Conservation (phyloP, 768 basidiomycete species). For the Boletus rubropictus region DNA sequence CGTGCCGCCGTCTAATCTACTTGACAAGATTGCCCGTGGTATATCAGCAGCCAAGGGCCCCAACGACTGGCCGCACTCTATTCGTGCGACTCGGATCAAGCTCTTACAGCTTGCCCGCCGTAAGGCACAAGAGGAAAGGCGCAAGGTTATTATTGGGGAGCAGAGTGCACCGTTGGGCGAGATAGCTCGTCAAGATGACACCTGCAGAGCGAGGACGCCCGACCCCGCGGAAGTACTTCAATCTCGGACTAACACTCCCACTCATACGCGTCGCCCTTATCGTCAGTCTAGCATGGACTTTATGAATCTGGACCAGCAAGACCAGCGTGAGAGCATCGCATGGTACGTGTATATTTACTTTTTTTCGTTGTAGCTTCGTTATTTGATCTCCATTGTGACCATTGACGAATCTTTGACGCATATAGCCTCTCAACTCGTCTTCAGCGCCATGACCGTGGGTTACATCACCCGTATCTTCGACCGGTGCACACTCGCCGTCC, state of each 20-base stretch:
- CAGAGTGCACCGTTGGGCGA: constrained; percentile 30
- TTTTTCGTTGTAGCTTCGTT: constrained; percentile 1
- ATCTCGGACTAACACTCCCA: constrained; percentile 44
- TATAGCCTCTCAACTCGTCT: constrained; percentile 61
- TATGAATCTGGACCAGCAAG: constrained; percentile 46
- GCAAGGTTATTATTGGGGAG: constrained; percentile 42
- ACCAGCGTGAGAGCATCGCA: constrained; percentile 47
- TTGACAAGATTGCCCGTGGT: constrained; percentile 81
- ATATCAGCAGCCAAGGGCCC: constrained; percentile 71
- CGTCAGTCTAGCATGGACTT: constrained; percentile 88
- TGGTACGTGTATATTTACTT: constrained; percentile 42
- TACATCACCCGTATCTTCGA: constrained; percentile 58
- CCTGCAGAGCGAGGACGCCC: constrained; percentile 15
- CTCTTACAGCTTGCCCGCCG: constrained; percentile 71
- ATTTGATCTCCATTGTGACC: constrained; percentile 2
- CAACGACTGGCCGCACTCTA: constrained; percentile 75
- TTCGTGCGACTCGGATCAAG: constrained; percentile 77
- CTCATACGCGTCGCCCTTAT: constrained; percentile 50
- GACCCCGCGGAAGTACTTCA: constrained; percentile 39
- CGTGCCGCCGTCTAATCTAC: constrained; percentile 77
- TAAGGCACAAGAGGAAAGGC: constrained; percentile 51
- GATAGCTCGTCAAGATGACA: constrained; percentile 7
- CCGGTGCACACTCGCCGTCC: constrained; percentile 26
- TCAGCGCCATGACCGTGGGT: constrained; percentile 55
- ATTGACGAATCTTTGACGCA: constrained; percentile 11